A percentile compares a stretch with the other conserved stretches of the same genome.
Conservation (phyloP, 495 filamentous ascomycete genomes). For the Aspergillus heteromorphus region DNA sequence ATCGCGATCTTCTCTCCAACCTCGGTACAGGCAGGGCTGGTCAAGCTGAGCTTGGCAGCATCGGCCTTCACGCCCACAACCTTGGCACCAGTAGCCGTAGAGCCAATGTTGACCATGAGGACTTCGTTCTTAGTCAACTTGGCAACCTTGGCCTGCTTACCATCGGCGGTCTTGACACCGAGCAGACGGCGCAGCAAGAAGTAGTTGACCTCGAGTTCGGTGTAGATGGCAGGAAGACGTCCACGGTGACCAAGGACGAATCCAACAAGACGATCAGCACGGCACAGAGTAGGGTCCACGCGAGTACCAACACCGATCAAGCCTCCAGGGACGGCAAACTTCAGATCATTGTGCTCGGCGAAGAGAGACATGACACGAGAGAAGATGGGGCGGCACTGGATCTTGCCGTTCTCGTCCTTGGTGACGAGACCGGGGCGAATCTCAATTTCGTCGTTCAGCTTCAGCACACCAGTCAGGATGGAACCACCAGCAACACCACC, state of each 20-base stretch:
- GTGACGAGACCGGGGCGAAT: constrained; percentile 94
- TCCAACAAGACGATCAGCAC: constrained; percentile 96
- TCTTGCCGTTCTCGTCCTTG: constrained; percentile 86
- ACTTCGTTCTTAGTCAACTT: constrained; percentile 98
- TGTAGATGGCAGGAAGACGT: constrained; percentile 87
- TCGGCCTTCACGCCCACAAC: constrained; percentile 94
- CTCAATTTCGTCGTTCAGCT: constrained; percentile 95
- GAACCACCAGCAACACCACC: constrained; percentile 96
- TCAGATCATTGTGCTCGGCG: constrained; percentile 95
- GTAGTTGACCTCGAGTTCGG: constrained; percentile 97
- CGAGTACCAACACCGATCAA: constrained; percentile 95
- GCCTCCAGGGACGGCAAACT: constrained; percentile 94
- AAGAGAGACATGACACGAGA: constrained; percentile 90
- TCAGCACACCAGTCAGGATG: constrained; percentile 92
- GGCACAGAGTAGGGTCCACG: constrained; percentile 93
- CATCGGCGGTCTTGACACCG: constrained; percentile 95
- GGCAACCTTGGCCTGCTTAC: constrained; percentile 97
- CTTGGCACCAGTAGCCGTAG: constrained; percentile 92
- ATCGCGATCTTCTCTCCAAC: constrained; percentile 97
- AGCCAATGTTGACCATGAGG: constrained; percentile 98
- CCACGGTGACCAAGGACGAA: constrained; percentile 96
- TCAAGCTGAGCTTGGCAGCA: constrained; percentile 85
- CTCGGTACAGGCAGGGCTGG: constrained; percentile 86
- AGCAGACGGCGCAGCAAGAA: constrained; percentile 89
- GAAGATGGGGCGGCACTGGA: constrained; percentile 95